These are phyloP conservation scores for Wickerhamomyces alni DNA, from an alignment of 805 yeast genomes.

Conservation along the genomic window DNA sequence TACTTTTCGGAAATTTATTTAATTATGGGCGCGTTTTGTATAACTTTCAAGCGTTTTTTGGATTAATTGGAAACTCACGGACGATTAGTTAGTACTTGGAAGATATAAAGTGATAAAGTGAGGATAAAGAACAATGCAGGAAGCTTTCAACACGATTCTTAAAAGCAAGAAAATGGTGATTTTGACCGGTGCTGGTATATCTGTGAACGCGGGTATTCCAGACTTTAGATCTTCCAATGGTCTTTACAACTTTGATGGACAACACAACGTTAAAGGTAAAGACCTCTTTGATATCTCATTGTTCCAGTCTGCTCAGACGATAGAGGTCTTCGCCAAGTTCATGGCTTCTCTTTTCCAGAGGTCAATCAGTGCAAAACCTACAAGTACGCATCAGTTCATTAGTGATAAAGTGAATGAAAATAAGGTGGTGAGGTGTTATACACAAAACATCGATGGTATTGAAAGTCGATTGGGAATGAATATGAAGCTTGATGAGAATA, in stretches of 20 bases:
- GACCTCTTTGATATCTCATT: slow-evolving; percentile 86
- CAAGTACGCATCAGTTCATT: slow-evolving; percentile 78
- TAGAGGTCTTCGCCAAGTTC: slow-evolving; percentile 76
- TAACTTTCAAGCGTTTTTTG: too few relatives aligned
- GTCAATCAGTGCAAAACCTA: slow-evolving; percentile 65
- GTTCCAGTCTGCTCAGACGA: slow-evolving; percentile 61
- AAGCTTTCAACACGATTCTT: slow-evolving; percentile 19
- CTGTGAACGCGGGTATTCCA: slow-evolving; percentile 96
- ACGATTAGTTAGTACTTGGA: too few relatives aligned
- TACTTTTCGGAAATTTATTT: not conserved
- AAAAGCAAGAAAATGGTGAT: slow-evolving; percentile 47
- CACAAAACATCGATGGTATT: slow-evolving; percentile 91
- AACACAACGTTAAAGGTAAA: slow-evolving; percentile 63
- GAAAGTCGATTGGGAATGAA: slow-evolving; percentile 62
- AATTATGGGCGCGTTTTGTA: not conserved
- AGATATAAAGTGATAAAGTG: too few relatives aligned
- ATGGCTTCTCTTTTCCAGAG: slow-evolving; percentile 74
- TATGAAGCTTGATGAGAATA: slow-evolving; percentile 41
- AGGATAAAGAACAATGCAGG: not conserved
- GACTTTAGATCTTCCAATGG: slow-evolving; percentile 87
- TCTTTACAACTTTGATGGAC: slow-evolving; percentile 49
- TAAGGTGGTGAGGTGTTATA: slow-evolving; percentile 77
- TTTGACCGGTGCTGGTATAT: slow-evolving; percentile 93
- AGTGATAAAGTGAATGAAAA: slow-evolving; percentile 36
- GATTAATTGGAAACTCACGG: not conserved